Conservation (phyloP, 73 alveolate species). For the Effrenium voratum region DNA sequence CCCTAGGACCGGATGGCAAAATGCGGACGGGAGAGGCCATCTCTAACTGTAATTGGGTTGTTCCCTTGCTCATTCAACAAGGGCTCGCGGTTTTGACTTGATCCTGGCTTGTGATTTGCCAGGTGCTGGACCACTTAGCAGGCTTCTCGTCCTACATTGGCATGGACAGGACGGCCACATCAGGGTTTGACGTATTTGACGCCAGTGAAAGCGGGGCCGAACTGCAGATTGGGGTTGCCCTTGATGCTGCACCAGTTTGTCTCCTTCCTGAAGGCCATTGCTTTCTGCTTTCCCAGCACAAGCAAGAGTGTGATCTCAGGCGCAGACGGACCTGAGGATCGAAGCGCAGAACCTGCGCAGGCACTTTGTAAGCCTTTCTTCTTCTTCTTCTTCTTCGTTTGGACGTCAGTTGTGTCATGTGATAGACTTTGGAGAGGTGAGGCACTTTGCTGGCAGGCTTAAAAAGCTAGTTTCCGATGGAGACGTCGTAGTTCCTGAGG, state of each 20-base stretch:
- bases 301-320: slow-evolving; percentile 1
- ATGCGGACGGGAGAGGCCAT: too few species aligned
- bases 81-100: too few species aligned
- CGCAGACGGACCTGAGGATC: slow-evolving; percentile 62
- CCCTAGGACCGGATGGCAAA: too few species aligned
- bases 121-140: slow-evolving; percentile 90
- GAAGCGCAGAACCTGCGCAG: slow-evolving; percentile 84
- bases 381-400: too few species aligned
- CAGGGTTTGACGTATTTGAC: not conserved
- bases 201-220: not conserved
- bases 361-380: too few species aligned
- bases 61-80: too few species aligned
- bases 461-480: slow-evolving; percentile 40
- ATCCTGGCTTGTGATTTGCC: too few species aligned
- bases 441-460: slow-evolving; percentile 18
- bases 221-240: slow-evolving; percentile 62
- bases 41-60: too few species aligned
- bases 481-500: slow-evolving; percentile 73
- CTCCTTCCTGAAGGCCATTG: slow-evolving; percentile 49
- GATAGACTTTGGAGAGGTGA: too few species aligned
- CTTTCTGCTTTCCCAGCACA: not conserved
- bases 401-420: too few species aligned
- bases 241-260: slow-evolving; percentile 87
- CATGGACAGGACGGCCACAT: slow-evolving; percentile 47
- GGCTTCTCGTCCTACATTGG: slow-evolving; percentile 45